Evolutionary conservation across 768 basidiomycete genomes (phyloP).

Genomic region (Suillus variegatus): DNA sequence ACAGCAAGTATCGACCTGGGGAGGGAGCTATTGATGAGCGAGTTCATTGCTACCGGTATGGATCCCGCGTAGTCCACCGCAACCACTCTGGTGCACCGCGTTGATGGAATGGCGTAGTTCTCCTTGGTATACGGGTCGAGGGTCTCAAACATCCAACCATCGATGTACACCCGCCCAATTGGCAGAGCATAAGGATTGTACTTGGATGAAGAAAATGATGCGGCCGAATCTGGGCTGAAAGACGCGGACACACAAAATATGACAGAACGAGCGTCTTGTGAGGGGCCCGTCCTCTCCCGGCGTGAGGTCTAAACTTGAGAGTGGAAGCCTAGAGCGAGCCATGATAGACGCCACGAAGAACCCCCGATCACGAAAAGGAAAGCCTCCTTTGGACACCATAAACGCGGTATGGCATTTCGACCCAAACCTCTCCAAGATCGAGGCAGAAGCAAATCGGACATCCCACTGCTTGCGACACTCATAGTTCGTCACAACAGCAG

Average conservation of each 20-base stretch:
- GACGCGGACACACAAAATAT: constrained; percentile 87
- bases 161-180: constrained; percentile 79
- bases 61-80: constrained; percentile 87
- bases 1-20: constrained; percentile 72
- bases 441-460: constrained; percentile 74
- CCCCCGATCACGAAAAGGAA: constrained; percentile 89
- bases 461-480: constrained; percentile 85
- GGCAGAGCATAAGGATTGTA: constrained; percentile 78
- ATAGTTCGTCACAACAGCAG: constrained; percentile 65
- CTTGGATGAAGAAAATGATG: constrained; percentile 58
- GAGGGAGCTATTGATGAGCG: constrained; percentile 78
- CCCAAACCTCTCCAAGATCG: constrained; percentile 75
- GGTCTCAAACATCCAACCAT: constrained; percentile 96
- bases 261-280: constrained; percentile 53
- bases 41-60: constrained; percentile 82
- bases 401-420: constrained; percentile 73
- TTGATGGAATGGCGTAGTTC: constrained; percentile 93
- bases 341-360: constrained; percentile 79
- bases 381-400: constrained; percentile 70
- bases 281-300: constrained; percentile 37
- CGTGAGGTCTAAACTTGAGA: constrained; percentile 41
- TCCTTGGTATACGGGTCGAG: constrained; percentile 94
- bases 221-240: constrained; percentile 64
- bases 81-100: constrained; percentile 80
- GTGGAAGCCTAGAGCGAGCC: constrained; percentile 54